These are phyloP conservation scores for Candida smagusa DNA, from an alignment of 1,139 yeast genomes.

Conservation along the genomic window DNA sequence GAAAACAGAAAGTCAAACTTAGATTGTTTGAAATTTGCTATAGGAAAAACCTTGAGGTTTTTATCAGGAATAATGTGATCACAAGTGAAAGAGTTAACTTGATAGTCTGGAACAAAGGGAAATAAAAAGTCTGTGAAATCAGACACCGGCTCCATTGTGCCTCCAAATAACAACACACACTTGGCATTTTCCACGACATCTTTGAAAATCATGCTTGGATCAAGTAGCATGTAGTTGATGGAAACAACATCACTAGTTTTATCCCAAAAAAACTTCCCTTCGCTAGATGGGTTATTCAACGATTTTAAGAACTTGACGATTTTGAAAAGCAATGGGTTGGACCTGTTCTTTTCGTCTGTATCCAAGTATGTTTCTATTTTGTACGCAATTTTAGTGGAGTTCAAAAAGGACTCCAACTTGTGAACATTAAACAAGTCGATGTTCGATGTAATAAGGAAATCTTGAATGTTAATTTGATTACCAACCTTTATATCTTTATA, in stretches of 20 bases:
- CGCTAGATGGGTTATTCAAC: slow-evolving; percentile 70
- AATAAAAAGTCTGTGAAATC: slow-evolving; percentile 68
- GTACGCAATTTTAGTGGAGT: slow-evolving; percentile 73
- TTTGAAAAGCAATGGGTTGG: slow-evolving; percentile 63
- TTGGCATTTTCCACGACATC: slow-evolving; percentile 63
- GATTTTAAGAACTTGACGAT: slow-evolving; percentile 63
- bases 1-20: slow-evolving; percentile 68
- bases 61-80: slow-evolving; percentile 80
- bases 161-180: slow-evolving; percentile 85
- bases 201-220: slow-evolving; percentile 71
- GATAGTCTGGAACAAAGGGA: slow-evolving; percentile 45
- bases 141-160: slow-evolving; percentile 89
- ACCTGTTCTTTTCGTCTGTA: slow-evolving; percentile 11
- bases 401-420: slow-evolving; percentile 62
- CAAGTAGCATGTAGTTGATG: slow-evolving; percentile 71
- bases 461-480: slow-evolving; percentile 45
- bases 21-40: slow-evolving; percentile 24
- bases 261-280: slow-evolving; percentile 79
- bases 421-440: slow-evolving; percentile 72
- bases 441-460: slow-evolving; percentile 54
- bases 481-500: slow-evolving; percentile 47
- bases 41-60: slow-evolving; percentile 61
- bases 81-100: slow-evolving; percentile 62
- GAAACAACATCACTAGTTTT: slow-evolving; percentile 24
- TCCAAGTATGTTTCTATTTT: slow-evolving; percentile 72